phyloP scores from a whole-genome alignment of 139 green algal species.

The Pleodorina starrii region DNA sequence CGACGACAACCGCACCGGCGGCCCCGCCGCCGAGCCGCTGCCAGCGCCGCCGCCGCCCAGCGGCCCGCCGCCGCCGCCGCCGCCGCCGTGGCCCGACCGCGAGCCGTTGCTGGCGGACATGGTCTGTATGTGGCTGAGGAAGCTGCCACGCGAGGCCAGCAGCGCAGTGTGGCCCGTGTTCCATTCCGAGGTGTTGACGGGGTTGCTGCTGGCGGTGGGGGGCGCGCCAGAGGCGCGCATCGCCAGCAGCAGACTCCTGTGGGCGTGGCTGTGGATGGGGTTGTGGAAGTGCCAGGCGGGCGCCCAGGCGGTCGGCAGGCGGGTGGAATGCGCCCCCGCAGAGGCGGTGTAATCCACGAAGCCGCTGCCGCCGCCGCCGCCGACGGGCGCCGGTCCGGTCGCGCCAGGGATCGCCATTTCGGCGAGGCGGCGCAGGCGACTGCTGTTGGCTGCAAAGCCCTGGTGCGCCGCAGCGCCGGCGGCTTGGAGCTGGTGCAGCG shows the following conservation, averaged over 20 bases:
- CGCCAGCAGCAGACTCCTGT: not conserved
- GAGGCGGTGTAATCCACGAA: too few species aligned
- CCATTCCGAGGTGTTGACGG: constrained; percentile 3
- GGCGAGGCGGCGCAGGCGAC: not conserved
- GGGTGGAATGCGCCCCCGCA: not conserved
- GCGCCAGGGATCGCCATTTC: not conserved
- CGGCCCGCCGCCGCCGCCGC: not conserved
- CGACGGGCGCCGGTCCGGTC: not conserved
- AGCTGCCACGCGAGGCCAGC: not conserved
- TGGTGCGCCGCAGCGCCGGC: not conserved
- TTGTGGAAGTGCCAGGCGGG: not conserved
- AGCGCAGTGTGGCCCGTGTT: not conserved
- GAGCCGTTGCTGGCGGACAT: constrained; percentile 29
- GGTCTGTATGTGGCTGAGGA: not conserved
- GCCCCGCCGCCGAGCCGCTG: too few species aligned
- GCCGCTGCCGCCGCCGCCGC: too few species aligned
- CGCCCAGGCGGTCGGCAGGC: not conserved
- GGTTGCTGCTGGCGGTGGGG: not conserved
- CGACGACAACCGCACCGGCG: too few species aligned
- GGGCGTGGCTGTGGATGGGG: too few species aligned
- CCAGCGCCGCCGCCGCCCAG: not conserved
- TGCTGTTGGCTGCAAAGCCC: not conserved
- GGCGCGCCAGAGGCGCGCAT: not conserved
- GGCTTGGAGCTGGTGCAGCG: not conserved
- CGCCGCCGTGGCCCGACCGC: not conserved